Evolutionary conservation across 768 basidiomycete genomes (phyloP).

Genomic region (Mycena filopes): DNA sequence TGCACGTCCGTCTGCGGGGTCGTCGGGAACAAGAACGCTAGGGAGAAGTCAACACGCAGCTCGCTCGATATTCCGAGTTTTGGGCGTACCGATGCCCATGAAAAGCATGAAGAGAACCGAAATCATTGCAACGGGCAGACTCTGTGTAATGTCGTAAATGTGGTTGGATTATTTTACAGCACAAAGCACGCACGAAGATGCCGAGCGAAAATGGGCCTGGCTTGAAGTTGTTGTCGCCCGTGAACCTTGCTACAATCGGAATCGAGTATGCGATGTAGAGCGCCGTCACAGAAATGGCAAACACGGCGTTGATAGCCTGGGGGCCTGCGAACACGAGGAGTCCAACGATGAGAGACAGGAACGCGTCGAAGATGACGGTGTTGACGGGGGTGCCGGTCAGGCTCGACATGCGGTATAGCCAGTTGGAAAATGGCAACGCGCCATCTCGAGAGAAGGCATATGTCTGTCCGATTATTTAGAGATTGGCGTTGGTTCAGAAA

Average conservation of each 20-base stretch:
- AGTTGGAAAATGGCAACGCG: conserved; percentile 57
- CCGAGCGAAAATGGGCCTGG: conserved; percentile 54
- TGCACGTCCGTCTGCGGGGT: conserved; percentile 50
- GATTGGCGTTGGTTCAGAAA: conserved; percentile 25
- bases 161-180: neutral
- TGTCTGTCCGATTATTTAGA: conserved; percentile 48
- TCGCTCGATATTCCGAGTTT: no score
- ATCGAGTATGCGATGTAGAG: conserved; percentile 47
- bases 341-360: conserved; percentile 49
- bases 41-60: neutral
- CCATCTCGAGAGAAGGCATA: conserved; percentile 47
- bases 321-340: conserved; percentile 57
- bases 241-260: conserved; percentile 49
- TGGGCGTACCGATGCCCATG: conserved; percentile 45
- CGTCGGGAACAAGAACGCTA: conserved; percentile 64
- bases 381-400: conserved; percentile 56
- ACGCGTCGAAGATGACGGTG: conserved; percentile 53
- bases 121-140: conserved; percentile 57
- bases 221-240: conserved; percentile 42
- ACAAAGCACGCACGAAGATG: conserved; percentile 36
- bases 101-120: conserved; percentile 68
- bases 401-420: conserved; percentile 52
- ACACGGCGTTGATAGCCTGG: conserved; percentile 54
- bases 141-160: conserved; percentile 40
- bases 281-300: conserved; percentile 41